Base-by-base conservation (phyloP, 306 rosid genomes). In the Pterocarpus santalinus region DNA sequence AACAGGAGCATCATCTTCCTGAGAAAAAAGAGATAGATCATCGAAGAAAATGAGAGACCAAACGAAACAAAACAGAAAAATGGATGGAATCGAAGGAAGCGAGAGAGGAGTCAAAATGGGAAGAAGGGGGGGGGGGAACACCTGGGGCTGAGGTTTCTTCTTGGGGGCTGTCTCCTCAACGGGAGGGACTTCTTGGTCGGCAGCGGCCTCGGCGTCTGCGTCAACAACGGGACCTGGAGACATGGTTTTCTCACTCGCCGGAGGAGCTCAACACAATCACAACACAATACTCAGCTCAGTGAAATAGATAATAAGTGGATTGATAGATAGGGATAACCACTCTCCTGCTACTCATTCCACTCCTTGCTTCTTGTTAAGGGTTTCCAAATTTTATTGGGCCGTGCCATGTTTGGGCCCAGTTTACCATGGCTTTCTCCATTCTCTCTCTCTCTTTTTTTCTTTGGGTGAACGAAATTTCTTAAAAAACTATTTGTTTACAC, bases 141-240 rank as follows among this genome's bases (percentile, higher is more conserved):
- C 97, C 92, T 87, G 84, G 5, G 80, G 83, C 34, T 79, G 81
- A 66, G 87, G 61, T 36, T 58, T 81, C 81, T 85, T 82, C 81
- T 81, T 88, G 77, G n/a, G 85, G 30, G 86, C 14, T 6, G 89
- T 13, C 8, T 91, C 86, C 0, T 88, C 92, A 36, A 68, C n/a
- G 35, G 80, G 2, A 12, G 81, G 71, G 62, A 84, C 11, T 60
- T 74, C 87, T 68, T 70, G 82, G 41, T 82, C 86, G 5, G 83
- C 14, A 14, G 44, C 80, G 3, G 75, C 64, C 6, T 90, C 95
- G 1, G 85, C 51, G 81, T 76, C 35, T 2, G 85, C 63, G 39
- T 89, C 95, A 66, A 87, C 91, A 5, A 90, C 88, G 68, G 92
- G 94, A 60, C 91, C 93, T 36, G 97, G 97, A 65, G 97, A 81